phyloP scores from a whole-genome alignment of 805 yeast species.

The Yarrowia alimentaria region DNA sequence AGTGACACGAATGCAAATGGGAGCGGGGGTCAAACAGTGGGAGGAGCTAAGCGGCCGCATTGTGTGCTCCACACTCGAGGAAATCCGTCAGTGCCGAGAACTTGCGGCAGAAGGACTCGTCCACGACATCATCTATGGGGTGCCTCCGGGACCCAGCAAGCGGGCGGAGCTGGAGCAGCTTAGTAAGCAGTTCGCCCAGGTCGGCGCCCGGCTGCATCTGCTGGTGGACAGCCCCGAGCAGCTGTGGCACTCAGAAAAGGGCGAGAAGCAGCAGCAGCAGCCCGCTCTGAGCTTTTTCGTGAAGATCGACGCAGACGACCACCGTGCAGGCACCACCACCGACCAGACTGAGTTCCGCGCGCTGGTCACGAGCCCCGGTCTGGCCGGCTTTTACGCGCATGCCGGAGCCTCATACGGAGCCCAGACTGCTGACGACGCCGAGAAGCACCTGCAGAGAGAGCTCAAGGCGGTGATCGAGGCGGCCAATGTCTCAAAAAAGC shows the following conservation, averaged over 20 bases:
- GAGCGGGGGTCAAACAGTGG: constrained; percentile 29
- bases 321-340: constrained; percentile 59
- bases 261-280: no score
- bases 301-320: constrained; percentile 69
- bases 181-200: constrained; percentile 43
- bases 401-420: constrained; percentile 73
- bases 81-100: constrained; percentile 55
- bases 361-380: constrained; percentile 44
- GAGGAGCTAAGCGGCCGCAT: constrained; percentile 39
- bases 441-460: constrained; percentile 52
- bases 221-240: constrained; percentile 65
- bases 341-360: constrained; percentile 42
- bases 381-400: constrained; percentile 74
- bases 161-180: constrained; percentile 42
- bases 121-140: constrained; percentile 55
- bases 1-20: constrained; percentile 57
- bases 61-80: constrained; percentile 67
- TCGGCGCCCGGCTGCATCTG: constrained; percentile 40
- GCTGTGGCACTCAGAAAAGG: no score
- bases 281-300: constrained; percentile 62
- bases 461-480: constrained; percentile 57
- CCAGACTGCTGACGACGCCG: constrained; percentile 48
- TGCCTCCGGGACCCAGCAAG: constrained; percentile 56
- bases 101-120: constrained; percentile 44
- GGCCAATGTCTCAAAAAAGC: constrained; percentile 42